phyloP scores from a whole-genome alignment of 768 basidiomycete species.

The Tephrocybe sp. region DNA sequence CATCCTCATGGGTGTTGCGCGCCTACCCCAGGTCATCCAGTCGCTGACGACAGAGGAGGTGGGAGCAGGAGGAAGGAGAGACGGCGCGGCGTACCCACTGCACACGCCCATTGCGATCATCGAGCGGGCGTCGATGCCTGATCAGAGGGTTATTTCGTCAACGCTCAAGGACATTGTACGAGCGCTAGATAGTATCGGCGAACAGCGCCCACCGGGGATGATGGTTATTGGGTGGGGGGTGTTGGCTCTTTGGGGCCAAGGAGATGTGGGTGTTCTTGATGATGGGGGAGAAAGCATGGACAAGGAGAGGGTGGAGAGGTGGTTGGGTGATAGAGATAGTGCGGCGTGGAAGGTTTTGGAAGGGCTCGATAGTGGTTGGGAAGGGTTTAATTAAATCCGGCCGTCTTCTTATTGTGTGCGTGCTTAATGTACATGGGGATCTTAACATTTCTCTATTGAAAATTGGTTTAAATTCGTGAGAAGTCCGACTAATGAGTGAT shows the following conservation, averaged over 20 bases:
- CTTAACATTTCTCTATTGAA: too few species aligned
- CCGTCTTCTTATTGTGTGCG: too few species aligned
- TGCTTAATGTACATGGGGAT: too few species aligned
- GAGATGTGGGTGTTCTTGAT: slow-evolving; percentile 72
- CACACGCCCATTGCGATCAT: slow-evolving; percentile 88
- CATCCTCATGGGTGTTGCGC: slow-evolving; percentile 93
- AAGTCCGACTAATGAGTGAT: too few species aligned
- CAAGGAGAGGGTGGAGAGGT: slow-evolving; percentile 45
- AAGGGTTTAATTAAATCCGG: slow-evolving; percentile 16
- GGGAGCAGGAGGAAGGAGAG: slow-evolving; percentile 21
- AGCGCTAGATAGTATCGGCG: slow-evolving; percentile 72
- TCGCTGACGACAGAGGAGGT: slow-evolving; percentile 39
- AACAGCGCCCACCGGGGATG: slow-evolving; percentile 95
- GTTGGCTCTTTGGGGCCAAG: slow-evolving; percentile 68
- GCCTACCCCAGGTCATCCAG: slow-evolving; percentile 68
- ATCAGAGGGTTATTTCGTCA: slow-evolving; percentile 81
- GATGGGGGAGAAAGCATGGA: slow-evolving; percentile 44
- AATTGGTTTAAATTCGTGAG: too few species aligned
- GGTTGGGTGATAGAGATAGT: slow-evolving; percentile 53
- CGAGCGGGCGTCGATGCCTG: slow-evolving; percentile 91
- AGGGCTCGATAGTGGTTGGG: slow-evolving; percentile 51
- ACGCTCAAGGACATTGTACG: slow-evolving; percentile 70
- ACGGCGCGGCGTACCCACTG: slow-evolving; percentile 61
- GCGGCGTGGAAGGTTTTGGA: slow-evolving; percentile 62
- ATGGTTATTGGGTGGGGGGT: slow-evolving; percentile 93